Evolutionary conservation across 768 basidiomycete genomes (phyloP).

Genomic region (Agaricus subrufescens): DNA sequence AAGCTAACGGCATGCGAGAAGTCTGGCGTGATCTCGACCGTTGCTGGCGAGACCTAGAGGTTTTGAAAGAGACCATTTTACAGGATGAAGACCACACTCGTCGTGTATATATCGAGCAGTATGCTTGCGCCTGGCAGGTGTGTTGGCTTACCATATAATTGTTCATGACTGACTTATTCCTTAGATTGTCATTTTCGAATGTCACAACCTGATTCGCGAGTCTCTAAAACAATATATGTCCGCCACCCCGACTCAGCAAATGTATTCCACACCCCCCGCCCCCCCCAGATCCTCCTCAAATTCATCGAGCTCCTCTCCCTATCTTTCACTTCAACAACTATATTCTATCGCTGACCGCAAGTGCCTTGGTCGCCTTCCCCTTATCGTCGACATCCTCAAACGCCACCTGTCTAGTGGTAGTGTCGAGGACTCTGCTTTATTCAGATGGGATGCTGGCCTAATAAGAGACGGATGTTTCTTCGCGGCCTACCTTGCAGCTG

Average conservation of each 20-base stretch:
- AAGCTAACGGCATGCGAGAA: conserved; percentile 60
- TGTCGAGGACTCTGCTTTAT: conserved; percentile 42
- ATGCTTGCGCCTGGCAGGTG: conserved; percentile 86
- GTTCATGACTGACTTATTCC: conserved; percentile 11
- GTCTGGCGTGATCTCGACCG: conserved; percentile 83
- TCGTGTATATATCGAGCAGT: conserved; percentile 43
- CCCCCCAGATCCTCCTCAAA: conserved; percentile 45
- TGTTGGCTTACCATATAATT: conserved; percentile 18
- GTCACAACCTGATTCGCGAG: conserved; percentile 85
- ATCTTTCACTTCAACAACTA: conserved; percentile 42
- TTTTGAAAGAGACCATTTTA: conserved; percentile 37
- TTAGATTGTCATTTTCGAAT: conserved; percentile 88
- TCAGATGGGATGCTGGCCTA: conserved; percentile 82
- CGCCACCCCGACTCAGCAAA: conserved; percentile 18
- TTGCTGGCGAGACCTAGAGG: conserved; percentile 83
- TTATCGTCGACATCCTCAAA: conserved; percentile 47
- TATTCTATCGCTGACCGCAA: conserved; percentile 44
- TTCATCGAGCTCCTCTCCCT: conserved; percentile 36
- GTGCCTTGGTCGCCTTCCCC: conserved; percentile 47
- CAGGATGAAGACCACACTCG: conserved; percentile 28
- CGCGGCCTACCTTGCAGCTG: conserved; percentile 73
- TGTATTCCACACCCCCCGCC: conserved; percentile 33
- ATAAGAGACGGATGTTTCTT: conserved; percentile 90
- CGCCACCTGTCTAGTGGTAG: conserved; percentile 36
- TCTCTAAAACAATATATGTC: conserved; percentile 57